These are phyloP conservation scores for Neospermospora avenae DNA, from an alignment of 2,329 filamentous ascomycete species.

Conservation along the genomic window DNA sequence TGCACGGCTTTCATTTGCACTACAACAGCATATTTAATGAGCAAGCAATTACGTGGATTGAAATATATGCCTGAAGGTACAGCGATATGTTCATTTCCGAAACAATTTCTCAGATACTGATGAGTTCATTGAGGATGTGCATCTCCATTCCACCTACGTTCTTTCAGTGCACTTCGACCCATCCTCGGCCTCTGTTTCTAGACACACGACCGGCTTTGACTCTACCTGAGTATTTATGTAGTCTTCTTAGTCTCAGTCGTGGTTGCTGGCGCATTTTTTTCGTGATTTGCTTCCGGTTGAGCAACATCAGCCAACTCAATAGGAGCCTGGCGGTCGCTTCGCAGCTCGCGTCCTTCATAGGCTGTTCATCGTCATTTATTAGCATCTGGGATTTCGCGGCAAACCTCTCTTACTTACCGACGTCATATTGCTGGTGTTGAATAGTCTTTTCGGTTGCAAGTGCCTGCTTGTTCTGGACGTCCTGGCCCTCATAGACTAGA, in stretches of 20 bases:
- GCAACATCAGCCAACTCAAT: neutral
- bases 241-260: neutral
- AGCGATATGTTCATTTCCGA: too few species aligned
- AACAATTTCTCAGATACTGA: too few species aligned
- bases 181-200: too few species aligned
- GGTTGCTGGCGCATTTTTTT: neutral
- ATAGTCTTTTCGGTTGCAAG: conserved; percentile 39
- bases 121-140: too few species aligned
- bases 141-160: too few species aligned
- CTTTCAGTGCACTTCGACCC: too few species aligned
- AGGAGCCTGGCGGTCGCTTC: neutral
- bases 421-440: conserved; percentile 14
- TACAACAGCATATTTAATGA: too few species aligned
- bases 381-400: neutral
- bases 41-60: too few species aligned
- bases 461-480: conserved; percentile 22
- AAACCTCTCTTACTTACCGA: neutral
- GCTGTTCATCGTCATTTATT: conserved; percentile 11
- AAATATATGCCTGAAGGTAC: too few species aligned
- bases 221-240: too few species aligned
- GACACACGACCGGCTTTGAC: too few species aligned
- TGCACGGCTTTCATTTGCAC: too few species aligned
- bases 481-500: conserved; percentile 33
- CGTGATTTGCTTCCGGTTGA: neutral
- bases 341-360: conserved; percentile 30